Evolutionary conservation across 495 filamentous ascomycete species (phyloP).

Genomic region (Bathelium albidoporum): DNA sequence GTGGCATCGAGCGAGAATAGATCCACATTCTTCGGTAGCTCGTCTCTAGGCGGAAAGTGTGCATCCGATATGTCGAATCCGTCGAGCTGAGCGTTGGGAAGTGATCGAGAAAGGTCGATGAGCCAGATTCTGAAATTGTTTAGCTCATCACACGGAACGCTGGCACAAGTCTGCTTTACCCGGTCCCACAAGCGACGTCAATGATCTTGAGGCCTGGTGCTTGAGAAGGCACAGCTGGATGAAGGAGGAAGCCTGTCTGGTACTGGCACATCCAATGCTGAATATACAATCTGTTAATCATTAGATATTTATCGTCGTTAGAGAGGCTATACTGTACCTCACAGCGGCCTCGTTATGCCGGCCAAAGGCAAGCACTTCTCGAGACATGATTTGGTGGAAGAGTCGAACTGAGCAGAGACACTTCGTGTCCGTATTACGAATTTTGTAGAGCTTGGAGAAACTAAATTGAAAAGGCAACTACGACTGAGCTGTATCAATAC

Average conservation of each 20-base stretch:
- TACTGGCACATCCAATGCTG: constrained; percentile 15
- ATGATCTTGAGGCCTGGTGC: not conserved
- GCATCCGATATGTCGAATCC: constrained; percentile 13
- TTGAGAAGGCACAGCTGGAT: not conserved
- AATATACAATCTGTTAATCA: constrained; percentile 2
- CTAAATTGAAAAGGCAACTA: no score
- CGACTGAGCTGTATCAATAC: no score
- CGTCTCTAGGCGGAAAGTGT: constrained; percentile 6
- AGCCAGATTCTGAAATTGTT: not conserved
- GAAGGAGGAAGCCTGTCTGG: constrained; percentile 9
- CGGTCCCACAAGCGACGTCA: not conserved
- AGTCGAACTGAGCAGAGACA: not conserved
- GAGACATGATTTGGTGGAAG: not conserved
- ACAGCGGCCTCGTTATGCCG: not conserved
- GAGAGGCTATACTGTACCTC: not conserved
- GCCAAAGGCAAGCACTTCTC: not conserved
- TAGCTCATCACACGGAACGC: not conserved
- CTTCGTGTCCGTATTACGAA: no score
- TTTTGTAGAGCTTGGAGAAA: no score
- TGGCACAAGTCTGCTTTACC: not conserved
- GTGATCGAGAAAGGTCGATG: not conserved
- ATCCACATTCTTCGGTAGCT: constrained; percentile 11
- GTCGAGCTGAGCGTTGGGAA: constrained; percentile 6
- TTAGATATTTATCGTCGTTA: not conserved
- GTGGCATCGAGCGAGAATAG: not conserved